Base-by-base conservation (phyloP, 2,329 filamentous ascomycete genomes). In the Madurella mycetomatis region DNA sequence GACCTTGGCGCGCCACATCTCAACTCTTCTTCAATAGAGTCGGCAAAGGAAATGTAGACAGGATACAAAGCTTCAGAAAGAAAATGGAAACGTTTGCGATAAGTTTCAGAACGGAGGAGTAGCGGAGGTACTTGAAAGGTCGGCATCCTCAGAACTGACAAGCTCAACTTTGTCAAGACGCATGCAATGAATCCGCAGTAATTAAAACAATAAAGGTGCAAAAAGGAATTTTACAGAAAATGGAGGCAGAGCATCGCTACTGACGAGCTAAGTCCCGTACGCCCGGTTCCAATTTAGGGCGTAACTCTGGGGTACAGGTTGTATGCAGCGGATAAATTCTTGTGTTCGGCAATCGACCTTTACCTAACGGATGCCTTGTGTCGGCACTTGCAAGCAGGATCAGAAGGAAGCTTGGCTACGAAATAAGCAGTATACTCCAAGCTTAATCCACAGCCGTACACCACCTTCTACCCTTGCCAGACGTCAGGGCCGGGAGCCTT, bases 401-500 rank as follows among this genome's bases (percentile, higher is more conserved):
- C 4, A 25, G 34, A 37, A 37, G 34, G 34, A 37, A 15, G 9
- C 25, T 7, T 3, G 25, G 4, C 25, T 25, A 25, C 25, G 34
- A 37, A 37, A 37, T 37, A 11, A 37, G 9, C 34, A 15, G 9
- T 9, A 11, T 9, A 37, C 2, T 11, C 34, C 34, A 15, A 25
- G 25, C 25, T 25, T 37, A 37, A 4, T 5, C 9, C 34, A 5
- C 25, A 37, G 11, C 11, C 34, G 11, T 12, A 31, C 32, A 39
- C 16, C 16, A 39, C 31, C 31, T 16, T 19, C 32, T 47, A 43
- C 8, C 55, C 53, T 45, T 47, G 43, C 55, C 58, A 60, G 13
- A 58, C 55, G 39, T 41, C 44, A 17, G 58, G 58, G 4, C 58
- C 58, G 2, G 58, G 55, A 44, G 55, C 58, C 49, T 55, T 60